Conservation (phyloP, 805 yeast species). For the Cyberlindnera galapagoensis region DNA sequence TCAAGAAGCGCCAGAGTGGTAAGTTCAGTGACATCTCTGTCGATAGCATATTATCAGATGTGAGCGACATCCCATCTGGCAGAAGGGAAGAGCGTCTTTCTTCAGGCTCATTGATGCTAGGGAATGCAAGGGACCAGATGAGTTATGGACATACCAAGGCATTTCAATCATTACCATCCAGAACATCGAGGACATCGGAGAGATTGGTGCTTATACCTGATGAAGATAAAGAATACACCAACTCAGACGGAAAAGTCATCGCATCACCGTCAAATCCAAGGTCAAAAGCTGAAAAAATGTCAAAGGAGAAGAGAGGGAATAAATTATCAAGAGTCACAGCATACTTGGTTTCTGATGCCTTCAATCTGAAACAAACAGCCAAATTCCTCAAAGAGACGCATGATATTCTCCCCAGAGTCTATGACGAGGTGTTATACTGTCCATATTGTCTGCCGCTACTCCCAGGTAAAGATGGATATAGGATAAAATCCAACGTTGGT, state of each 20-base stretch:
- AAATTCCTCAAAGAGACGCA: constrained; percentile 64
- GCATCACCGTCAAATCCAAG: constrained; percentile 10
- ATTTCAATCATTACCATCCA: constrained; percentile 50
- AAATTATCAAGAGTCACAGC: constrained; percentile 86
- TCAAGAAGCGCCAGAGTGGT: constrained; percentile 19
- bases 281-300: constrained; percentile 46
- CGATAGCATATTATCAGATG: constrained; percentile 67
- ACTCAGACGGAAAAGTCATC: constrained; percentile 3
- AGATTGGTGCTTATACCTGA: constrained; percentile 80
- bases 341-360: constrained; percentile 80
- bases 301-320: constrained; percentile 38
- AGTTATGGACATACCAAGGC: constrained; percentile 35
- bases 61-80: constrained; percentile 83
- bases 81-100: constrained; percentile 40
- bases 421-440: constrained; percentile 90
- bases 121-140: constrained; percentile 6
- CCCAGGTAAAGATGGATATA: constrained; percentile 75
- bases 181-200: constrained; percentile 84
- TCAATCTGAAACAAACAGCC: constrained; percentile 56
- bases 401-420: constrained; percentile 77
- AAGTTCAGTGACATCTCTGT: constrained; percentile 76
- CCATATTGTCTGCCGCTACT: constrained; percentile 82
- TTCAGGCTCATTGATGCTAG: constrained; percentile 23
- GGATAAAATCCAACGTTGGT: constrained; percentile 60
- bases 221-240: constrained; percentile 22